phyloP scores from a whole-genome alignment of 352 stramenopile species.

The Chrysophaeum taylorii region DNA sequence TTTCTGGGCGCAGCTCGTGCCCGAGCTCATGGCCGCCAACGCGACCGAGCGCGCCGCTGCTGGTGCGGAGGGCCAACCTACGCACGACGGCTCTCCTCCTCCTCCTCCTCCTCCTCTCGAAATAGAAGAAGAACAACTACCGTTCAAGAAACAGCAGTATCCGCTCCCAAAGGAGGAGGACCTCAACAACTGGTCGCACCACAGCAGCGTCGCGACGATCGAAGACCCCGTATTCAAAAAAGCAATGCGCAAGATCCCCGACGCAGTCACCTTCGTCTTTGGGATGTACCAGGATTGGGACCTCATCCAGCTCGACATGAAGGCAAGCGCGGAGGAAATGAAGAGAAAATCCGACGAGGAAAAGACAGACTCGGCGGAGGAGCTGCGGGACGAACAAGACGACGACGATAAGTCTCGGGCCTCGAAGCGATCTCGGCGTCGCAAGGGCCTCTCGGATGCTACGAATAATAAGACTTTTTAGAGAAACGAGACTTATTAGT shows the following conservation, averaged over 20 bases:
- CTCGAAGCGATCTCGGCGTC: too few relatives aligned
- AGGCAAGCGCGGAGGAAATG: too few relatives aligned
- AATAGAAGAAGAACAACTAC: slow-evolving; percentile 13
- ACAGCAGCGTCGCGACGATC: slow-evolving; percentile 79
- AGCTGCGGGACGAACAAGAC: too few relatives aligned
- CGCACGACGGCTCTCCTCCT: too few relatives aligned
- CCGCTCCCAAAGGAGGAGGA: slow-evolving; percentile 90
- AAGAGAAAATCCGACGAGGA: too few relatives aligned
- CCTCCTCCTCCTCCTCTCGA: neutral
- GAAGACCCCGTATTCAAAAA: slow-evolving; percentile 90
- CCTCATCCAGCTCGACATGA: too few relatives aligned
- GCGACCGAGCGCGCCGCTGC: slow-evolving; percentile 23
- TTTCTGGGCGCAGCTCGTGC: slow-evolving; percentile 14
- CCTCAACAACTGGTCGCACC: slow-evolving; percentile 91
- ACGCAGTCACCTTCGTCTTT: slow-evolving; percentile 84
- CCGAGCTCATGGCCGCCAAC: slow-evolving; percentile 8
- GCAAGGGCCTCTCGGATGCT: too few relatives aligned
- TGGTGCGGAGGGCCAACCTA: slow-evolving; percentile 16
- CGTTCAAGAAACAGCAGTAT: slow-evolving; percentile 62
- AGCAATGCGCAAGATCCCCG: slow-evolving; percentile 51
- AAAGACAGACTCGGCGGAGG: too few relatives aligned
- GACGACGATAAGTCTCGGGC: too few relatives aligned
- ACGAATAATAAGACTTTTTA: too few relatives aligned
- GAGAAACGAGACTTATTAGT: too few relatives aligned
- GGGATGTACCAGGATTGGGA: slow-evolving; percentile 88